A percentile compares a stretch with the other conserved stretches of the same genome.
phyloP scores from a whole-genome alignment of 2,329 filamentous ascomycete species.

The Beauveria sp. region DNA sequence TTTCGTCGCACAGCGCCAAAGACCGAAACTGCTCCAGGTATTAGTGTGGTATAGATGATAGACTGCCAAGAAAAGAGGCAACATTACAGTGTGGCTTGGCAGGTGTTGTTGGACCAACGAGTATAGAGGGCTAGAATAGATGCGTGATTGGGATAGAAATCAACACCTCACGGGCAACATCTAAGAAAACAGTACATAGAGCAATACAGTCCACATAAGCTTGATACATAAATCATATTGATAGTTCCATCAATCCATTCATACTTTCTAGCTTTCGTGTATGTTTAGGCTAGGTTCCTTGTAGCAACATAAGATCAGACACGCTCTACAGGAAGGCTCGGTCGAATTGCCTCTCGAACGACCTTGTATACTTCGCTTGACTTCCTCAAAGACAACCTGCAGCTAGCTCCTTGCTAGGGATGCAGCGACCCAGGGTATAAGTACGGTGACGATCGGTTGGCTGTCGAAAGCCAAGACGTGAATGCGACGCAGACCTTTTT shows the following conservation, averaged over 20 bases:
- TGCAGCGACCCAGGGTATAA: conserved; percentile 26
- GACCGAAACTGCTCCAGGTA: not conserved
- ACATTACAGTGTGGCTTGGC: too few relatives aligned
- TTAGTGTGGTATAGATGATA: not conserved
- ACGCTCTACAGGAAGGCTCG: conserved; percentile 5
- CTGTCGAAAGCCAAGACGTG: conserved; percentile 13
- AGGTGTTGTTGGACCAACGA: not conserved
- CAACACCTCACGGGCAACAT: not conserved
- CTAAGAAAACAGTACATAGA: not conserved
- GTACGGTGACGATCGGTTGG: conserved; percentile 24
- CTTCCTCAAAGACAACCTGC: conserved; percentile 15
- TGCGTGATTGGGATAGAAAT: not conserved
- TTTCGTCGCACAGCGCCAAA: conserved; percentile 29
- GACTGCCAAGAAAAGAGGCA: too few relatives aligned
- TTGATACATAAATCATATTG: not conserved
- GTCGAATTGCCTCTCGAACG: conserved; percentile 14
- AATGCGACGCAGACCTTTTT: conserved; percentile 24
- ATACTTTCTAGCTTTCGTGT: not conserved
- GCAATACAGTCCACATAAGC: not conserved
- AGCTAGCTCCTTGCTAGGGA: conserved; percentile 18
- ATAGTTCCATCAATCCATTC: not conserved
- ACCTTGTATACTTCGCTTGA: not conserved
- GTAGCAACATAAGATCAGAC: not conserved
- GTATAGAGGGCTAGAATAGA: not conserved
- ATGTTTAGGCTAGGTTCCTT: not conserved